phyloP scores from a whole-genome alignment of 169 alveolate genomes.

The Perkinsus chesapeaki region DNA sequence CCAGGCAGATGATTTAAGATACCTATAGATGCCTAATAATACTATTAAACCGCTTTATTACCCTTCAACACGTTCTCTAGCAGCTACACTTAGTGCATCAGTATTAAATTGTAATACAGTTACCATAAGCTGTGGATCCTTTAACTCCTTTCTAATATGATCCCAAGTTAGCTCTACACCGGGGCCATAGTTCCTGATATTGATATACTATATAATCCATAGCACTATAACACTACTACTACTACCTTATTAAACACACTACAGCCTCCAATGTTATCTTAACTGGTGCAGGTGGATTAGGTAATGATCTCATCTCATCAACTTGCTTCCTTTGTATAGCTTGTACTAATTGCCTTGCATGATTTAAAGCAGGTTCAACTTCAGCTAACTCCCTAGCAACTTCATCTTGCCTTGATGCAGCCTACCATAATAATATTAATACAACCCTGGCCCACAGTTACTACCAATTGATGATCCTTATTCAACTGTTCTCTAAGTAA shows the following conservation, averaged over 20 bases:
- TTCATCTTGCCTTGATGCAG: conserved; percentile 56
- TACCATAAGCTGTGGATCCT: conserved; percentile 78
- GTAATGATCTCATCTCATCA: conserved; percentile 78
- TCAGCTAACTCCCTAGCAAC: conserved; percentile 65
- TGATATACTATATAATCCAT: neutral
- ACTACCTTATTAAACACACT: neutral
- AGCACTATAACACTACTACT: neutral
- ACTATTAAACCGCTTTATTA: conserved; percentile 31
- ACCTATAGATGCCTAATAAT: conserved; percentile 18
- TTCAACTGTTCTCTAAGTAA: conserved; percentile 74
- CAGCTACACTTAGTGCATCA: conserved; percentile 58
- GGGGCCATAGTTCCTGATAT: conserved; percentile 45
- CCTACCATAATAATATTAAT: neutral
- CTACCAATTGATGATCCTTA: conserved; percentile 42
- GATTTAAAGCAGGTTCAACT: conserved; percentile 88
- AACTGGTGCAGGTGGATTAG: conserved; percentile 90
- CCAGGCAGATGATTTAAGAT: conserved; percentile 78
- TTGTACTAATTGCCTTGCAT: conserved; percentile 87
- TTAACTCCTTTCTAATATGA: conserved; percentile 75
- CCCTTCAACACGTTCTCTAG: conserved; percentile 51
- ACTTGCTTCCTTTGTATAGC: conserved; percentile 76
- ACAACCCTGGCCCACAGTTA: neutral
- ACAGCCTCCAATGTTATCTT: conserved; percentile 90
- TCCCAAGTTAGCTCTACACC: conserved; percentile 84
- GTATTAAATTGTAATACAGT: conserved; percentile 73